Evolutionary conservation across 2,329 filamentous ascomycete species (phyloP).

Genomic region (Alternaria novae-zelandiae): DNA sequence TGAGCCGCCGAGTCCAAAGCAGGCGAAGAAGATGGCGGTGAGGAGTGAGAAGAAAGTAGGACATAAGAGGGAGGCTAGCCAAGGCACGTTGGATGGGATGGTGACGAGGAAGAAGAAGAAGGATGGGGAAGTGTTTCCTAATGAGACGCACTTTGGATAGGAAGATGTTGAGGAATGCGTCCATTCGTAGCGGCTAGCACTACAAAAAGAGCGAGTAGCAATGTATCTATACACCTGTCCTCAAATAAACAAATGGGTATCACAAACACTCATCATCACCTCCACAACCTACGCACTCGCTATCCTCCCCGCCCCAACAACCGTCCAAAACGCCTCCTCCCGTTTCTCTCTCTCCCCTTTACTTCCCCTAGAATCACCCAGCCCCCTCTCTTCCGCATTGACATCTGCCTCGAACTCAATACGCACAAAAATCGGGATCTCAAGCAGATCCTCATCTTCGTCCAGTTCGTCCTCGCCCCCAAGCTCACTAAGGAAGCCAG

Average conservation of each 20-base stretch:
- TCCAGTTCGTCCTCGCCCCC: slow-evolving; percentile 35
- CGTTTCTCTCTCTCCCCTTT: slow-evolving; percentile 74
- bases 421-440: slow-evolving; percentile 93
- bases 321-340: slow-evolving; percentile 95
- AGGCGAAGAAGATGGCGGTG: slow-evolving; percentile 52
- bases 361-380: slow-evolving; percentile 53
- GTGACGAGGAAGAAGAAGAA: slow-evolving; percentile 43
- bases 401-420: slow-evolving; percentile 86
- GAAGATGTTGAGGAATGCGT: neutral
- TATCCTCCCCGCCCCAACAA: slow-evolving; percentile 86
- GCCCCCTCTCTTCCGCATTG: slow-evolving; percentile 58
- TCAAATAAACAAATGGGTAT: slow-evolving; percentile 2
- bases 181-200: neutral
- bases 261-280: slow-evolving; percentile 45
- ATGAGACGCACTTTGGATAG: slow-evolving; percentile 20
- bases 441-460: slow-evolving; percentile 70
- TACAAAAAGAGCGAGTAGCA: neutral
- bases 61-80: slow-evolving; percentile 63
- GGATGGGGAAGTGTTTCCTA: slow-evolving; percentile 20
- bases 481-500: slow-evolving; percentile 51
- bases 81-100: slow-evolving; percentile 52
- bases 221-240: neutral
- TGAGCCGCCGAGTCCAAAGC: slow-evolving; percentile 16
- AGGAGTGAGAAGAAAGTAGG: slow-evolving; percentile 66
- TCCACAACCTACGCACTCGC: slow-evolving; percentile 35